phyloP scores from a whole-genome alignment of 306 rosid genomes.

The Cucurbita pepo region DNA sequence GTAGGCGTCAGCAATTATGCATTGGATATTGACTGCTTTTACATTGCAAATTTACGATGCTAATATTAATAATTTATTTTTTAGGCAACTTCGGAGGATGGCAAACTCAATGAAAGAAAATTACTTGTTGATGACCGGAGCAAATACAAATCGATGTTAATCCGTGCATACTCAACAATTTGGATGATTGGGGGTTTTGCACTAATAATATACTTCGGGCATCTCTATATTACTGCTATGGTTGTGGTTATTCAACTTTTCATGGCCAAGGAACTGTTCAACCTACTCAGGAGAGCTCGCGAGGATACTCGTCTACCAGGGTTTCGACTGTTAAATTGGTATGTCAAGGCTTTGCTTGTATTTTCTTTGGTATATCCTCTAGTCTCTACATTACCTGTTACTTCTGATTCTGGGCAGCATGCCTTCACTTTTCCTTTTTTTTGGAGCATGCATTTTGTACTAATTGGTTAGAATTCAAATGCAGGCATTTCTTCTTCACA shows the following conservation, averaged over 20 bases:
- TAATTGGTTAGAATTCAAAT: not conserved
- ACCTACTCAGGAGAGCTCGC: conserved; percentile 66
- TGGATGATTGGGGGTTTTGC: conserved; percentile 99
- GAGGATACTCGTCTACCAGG: conserved; percentile 89
- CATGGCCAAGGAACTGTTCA: conserved; percentile 93
- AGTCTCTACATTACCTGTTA: not conserved
- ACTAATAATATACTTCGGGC: conserved; percentile 67
- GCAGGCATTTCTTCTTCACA: conserved; percentile 98
- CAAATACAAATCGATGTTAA: conserved; percentile 79
- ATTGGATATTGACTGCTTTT: not conserved
- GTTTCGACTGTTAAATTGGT: conserved; percentile 94
- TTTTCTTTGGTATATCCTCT: conserved; percentile 2
- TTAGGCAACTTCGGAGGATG: conserved; percentile 39
- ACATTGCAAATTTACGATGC: not conserved
- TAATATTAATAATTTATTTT: not conserved
- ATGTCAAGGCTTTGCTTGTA: not conserved
- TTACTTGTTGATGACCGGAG: conserved; percentile 68
- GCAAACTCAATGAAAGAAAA: conserved; percentile 46
- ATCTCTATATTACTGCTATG: conserved; percentile 90
- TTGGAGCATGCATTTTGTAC: not conserved
- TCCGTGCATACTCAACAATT: conserved; percentile 73
- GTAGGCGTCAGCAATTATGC: not conserved
- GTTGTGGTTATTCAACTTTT: conserved; percentile 87
- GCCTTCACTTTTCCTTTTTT: not conserved
- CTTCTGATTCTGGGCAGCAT: not conserved